Conservation (phyloP, 805 yeast species). For the Myxozyma neotropica region DNA sequence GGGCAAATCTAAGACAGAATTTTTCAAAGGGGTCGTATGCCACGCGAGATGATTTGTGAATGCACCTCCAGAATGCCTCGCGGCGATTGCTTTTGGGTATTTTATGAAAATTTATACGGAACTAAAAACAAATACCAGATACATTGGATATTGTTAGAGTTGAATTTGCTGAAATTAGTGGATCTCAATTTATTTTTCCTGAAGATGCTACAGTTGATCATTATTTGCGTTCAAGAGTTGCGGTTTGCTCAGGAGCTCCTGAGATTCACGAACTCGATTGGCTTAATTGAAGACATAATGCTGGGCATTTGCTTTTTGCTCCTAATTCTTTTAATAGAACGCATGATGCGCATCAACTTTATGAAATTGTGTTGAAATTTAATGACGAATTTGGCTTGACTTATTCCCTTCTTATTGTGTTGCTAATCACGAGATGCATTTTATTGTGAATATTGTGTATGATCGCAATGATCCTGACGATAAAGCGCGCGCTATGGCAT, state of each 20-base stretch:
- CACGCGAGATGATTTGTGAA: slow-evolving; percentile 7
- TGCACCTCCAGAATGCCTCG: slow-evolving; percentile 6
- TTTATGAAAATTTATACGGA: slow-evolving; percentile 6
- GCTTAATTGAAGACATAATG: slow-evolving; percentile 10
- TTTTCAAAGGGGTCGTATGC: slow-evolving; percentile 6
- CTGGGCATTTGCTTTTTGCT: slow-evolving; percentile 10
- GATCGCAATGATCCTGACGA: slow-evolving; percentile 5
- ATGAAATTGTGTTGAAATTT: not conserved
- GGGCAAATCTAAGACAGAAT: not conserved
- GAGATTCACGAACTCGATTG: slow-evolving; percentile 13
- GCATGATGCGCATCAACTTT: slow-evolving; percentile 5
- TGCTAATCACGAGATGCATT: slow-evolving; percentile 10
- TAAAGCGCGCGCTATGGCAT: slow-evolving; percentile 5
- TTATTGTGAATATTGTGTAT: slow-evolving; percentile 8
- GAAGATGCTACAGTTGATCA: slow-evolving; percentile 5
- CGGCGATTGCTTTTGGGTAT: slow-evolving; percentile 12
- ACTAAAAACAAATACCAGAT: not conserved
- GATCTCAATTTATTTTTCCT: not conserved
- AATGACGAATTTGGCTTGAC: slow-evolving; percentile 9
- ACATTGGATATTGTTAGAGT: not conserved
- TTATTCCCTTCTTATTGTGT: slow-evolving; percentile 9
- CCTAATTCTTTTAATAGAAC: slow-evolving; percentile 2
- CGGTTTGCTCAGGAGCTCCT: slow-evolving; percentile 9
- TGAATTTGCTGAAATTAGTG: not conserved
- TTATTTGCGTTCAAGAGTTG: slow-evolving; percentile 3